Evolutionary conservation across 2,329 filamentous ascomycete species (phyloP), one percentile per base, ranked within the genome.

Genomic region (Talaromyces sp.): DNA sequence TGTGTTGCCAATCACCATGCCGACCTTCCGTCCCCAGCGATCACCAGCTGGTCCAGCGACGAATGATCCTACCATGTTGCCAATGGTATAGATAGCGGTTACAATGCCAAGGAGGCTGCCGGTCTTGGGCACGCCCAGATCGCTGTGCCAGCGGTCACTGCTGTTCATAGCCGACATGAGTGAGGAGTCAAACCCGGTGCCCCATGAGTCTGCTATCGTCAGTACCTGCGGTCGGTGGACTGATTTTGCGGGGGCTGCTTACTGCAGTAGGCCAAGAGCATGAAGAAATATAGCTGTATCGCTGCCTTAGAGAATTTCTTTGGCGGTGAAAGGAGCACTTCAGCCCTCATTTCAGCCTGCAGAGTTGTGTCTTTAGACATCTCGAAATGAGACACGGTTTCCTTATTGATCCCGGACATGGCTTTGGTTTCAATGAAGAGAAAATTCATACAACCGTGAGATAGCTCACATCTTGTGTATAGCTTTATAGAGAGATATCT

Each of bases 61-160:
- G 16, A 60, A 60, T 12, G 58, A 52, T 14, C 58, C 58, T 5
- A 34, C 27, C 30, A 60, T 54, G 16, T 52, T 52, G 12, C 58
- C 58, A 34, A 60, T 52, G 28, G 51, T 44, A 23, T 54, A 34
- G 18, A 60, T 54, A 1, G 58, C 50, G 18, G 58, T 47, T 1
- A 60, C 51, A 28, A 55, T 50, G 4, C 58, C 58, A 18, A 59
- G n/a, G 9, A 53, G 50, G 14, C 50, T n/a, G 14, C 50, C 50
- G 7, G 50, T 30, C 10, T 53, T 53, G 12, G 50, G 50, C 50
- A 53, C 50, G 7, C 50, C 27, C 18, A 53, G 2, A 7, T 53
- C 50, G 14, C 10, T 16, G 14, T 53, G 50, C 50, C 50, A 53
- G 50, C 50, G 50, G 28, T 53, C 14, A 31, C 50, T 53, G 28